Evolutionary conservation across 208 protist species (phyloP), one percentile per base, ranked within the genome.

Genomic region (Kentomonas sorsogonicus): DNA sequence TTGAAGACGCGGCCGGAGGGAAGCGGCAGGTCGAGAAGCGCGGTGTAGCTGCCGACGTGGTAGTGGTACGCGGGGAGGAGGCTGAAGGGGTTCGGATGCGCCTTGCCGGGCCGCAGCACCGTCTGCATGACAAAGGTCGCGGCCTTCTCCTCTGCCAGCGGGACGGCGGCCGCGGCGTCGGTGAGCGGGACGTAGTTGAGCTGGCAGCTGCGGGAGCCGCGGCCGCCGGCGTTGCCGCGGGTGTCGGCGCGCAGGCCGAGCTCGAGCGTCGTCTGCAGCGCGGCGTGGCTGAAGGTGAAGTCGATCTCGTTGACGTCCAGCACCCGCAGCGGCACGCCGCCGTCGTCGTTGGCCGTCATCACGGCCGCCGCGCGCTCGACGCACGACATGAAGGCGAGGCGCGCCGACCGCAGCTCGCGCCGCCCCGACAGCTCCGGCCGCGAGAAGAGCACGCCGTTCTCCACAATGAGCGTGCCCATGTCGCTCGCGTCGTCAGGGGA

Each of bases 221-320:
- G n/a, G n/a, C n/a, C n/a, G n/a, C n/a, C n/a, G n/a, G n/a, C n/a
- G n/a, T n/a, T n/a, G n/a, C n/a, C n/a, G n/a, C n/a, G n/a, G n/a
- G n/a, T n/a, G n/a, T n/a, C n/a, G n/a, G n/a, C n/a, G 56, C 78
- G 71, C 1, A 90, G 70, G 43, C 70, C 78, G 36, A 75, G 25
- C 40, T 86, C 75, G 26, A 86, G 48, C 10, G 72, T 74, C 2
- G 73, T 71, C 52, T 84, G 74, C 47, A 79, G 46, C 0, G 83
- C 79, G 18, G 75, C 75, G 44, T 83, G 78, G 51, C 73, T 72
- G 50, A 90, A 86, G 38, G 76, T 74, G 47, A 79, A 82, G 62
- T 90, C 83, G 45, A 84, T 69, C 20, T 72, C 83, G 52, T 47
- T 90, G 3, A 74, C 76, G 53, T 90, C 83, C 39, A 90, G 63